These are phyloP conservation scores for Kandelia obovata DNA, from an alignment of 345 rosid genomes.

Conservation along the genomic window DNA sequence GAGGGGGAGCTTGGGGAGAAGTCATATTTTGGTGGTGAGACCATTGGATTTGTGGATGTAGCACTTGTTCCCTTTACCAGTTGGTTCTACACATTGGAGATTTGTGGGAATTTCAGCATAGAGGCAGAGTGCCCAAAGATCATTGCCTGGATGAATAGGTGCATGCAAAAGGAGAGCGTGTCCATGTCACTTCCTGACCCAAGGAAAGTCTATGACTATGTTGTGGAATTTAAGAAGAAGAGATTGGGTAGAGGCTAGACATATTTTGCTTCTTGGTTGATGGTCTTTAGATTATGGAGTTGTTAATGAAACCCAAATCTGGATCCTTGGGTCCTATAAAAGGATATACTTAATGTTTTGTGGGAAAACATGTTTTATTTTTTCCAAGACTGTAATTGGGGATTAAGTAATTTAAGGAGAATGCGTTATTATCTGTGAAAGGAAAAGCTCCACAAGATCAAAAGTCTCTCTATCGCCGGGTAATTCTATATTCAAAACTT, in stretches of 20 bases:
- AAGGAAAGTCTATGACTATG: neutral
- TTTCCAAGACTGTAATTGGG: too few relatives aligned
- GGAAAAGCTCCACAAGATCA: too few relatives aligned
- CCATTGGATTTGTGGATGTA: conserved; percentile 13
- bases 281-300: too few relatives aligned
- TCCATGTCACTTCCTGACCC: conserved; percentile 15
- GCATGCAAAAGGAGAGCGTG: conserved; percentile 12
- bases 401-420: too few relatives aligned
- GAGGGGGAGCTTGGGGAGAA: conserved; percentile 14
- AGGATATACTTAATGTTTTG: too few relatives aligned
- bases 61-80: conserved; percentile 7
- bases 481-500: too few relatives aligned
- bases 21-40: conserved; percentile 4
- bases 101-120: conserved; percentile 11
- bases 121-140: conserved; percentile 16
- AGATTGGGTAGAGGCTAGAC: neutral
- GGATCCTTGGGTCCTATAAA: too few relatives aligned
- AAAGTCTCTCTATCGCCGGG: too few relatives aligned
- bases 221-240: neutral
- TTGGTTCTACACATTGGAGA: conserved; percentile 5
- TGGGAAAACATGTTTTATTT: too few relatives aligned
- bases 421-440: too few relatives aligned
- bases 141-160: conserved; percentile 11
- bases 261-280: neutral
- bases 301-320: too few relatives aligned